phyloP scores from a whole-genome alignment of 225 moss, liverwort and hornwort genomes.

The Pseudisothecium myosuroides region DNA sequence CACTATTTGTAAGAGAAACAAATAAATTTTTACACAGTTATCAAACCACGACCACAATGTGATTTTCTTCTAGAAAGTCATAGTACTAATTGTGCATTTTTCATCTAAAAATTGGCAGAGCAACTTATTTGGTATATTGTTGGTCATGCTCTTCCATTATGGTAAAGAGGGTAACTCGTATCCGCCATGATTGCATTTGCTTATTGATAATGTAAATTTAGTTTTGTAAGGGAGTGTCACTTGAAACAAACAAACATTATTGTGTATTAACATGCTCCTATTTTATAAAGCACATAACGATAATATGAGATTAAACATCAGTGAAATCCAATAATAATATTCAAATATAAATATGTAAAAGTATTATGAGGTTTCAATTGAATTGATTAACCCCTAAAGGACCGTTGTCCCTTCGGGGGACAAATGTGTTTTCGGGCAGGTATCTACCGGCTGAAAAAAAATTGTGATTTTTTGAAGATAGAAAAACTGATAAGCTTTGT shows the following conservation, averaged over 20 bases:
- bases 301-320: background rate
- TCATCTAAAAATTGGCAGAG: background rate
- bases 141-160: background rate
- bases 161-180: background rate
- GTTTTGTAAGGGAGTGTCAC: background rate
- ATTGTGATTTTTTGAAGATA: too few relatives aligned
- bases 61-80: background rate
- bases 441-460: too few relatives aligned
- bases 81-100: background rate
- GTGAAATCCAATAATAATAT: rapidly evolving
- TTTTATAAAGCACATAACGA: background rate
- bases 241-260: background rate
- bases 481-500: too few relatives aligned
- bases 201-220: background rate
- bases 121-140: background rate
- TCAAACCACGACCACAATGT: rapidly evolving
- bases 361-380: background rate
- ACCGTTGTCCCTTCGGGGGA: too few relatives aligned
- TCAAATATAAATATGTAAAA: background rate
- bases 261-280: background rate
- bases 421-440: too few relatives aligned
- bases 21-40: background rate
- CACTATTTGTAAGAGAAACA: background rate
- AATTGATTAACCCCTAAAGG: too few relatives aligned
- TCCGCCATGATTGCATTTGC: background rate